These are phyloP conservation scores for Epithele typhae DNA, from an alignment of 768 basidiomycete genomes.

Conservation along the genomic window DNA sequence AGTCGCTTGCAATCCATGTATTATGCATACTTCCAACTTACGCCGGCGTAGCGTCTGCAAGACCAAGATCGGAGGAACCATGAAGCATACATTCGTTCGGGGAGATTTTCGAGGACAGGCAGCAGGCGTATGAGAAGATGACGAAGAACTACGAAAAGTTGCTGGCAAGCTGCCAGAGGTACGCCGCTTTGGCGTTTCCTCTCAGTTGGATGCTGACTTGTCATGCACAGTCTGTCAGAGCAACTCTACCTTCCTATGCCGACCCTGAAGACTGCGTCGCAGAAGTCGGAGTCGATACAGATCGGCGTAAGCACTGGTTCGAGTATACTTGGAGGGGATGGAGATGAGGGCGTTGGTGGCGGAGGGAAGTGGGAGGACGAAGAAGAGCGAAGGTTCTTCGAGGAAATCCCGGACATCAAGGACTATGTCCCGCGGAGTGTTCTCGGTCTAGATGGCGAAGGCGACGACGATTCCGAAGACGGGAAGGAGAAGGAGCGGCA, in stretches of 20 bases:
- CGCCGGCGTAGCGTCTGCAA: conserved; percentile 83
- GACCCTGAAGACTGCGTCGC: conserved; percentile 73
- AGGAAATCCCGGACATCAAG: conserved; percentile 86
- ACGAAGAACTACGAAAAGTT: conserved; percentile 93
- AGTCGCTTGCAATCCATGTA: too few relatives aligned
- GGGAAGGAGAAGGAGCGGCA: conserved; percentile 38
- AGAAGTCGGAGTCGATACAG: conserved; percentile 77
- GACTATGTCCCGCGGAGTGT: conserved; percentile 89
- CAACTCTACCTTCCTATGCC: conserved; percentile 83
- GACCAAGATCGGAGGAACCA: conserved; percentile 96
- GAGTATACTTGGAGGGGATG: conserved; percentile 24
- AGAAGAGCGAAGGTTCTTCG: conserved; percentile 91
- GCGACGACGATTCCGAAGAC: conserved; percentile 37
- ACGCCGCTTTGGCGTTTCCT: conserved; percentile 21
- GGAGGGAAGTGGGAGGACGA: conserved; percentile 96
- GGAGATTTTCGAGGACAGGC: conserved; percentile 98
- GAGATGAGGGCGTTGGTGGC: conserved; percentile 40
- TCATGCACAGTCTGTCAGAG: conserved; percentile 72
- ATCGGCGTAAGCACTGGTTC: conserved; percentile 49
- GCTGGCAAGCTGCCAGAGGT: conserved; percentile 86
- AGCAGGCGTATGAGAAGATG: conserved; percentile 99
- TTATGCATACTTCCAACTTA: too few relatives aligned
- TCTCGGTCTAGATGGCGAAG: conserved; percentile 58
- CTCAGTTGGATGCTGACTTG: background rate
- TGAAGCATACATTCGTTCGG: conserved; percentile 99